Evolutionary conservation across 1,139 yeast species (phyloP).

Genomic region (Taphrina populina): DNA sequence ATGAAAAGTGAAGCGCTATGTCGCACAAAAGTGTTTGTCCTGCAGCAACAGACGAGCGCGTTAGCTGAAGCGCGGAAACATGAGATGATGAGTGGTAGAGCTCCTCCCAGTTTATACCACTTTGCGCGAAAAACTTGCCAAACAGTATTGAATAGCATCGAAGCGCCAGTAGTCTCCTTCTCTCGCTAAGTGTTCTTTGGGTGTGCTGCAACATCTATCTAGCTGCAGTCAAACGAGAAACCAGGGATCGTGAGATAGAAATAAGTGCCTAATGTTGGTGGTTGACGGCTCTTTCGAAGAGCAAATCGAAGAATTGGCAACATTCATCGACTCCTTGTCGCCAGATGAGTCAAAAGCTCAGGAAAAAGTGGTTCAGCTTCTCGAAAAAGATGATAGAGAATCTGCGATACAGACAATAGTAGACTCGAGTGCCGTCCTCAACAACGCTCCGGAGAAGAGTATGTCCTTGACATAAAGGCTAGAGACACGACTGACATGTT

Average conservation of each 20-base stretch:
- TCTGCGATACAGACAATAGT: constrained; percentile 41
- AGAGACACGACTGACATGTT: neutral
- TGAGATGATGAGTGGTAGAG: no score
- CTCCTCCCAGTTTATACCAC: neutral
- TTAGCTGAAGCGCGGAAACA: no score
- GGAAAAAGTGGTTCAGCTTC: constrained; percentile 10
- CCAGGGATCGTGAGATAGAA: no score
- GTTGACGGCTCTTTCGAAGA: constrained; percentile 47
- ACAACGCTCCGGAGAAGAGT: constrained; percentile 41
- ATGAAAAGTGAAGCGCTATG: no score
- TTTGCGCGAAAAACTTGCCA: constrained; percentile 14
- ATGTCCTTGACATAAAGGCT: constrained; percentile 44
- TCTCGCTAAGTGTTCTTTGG: no score
- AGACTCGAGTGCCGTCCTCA: constrained; percentile 38
- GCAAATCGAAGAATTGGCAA: constrained; percentile 45
- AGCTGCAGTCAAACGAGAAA: no score
- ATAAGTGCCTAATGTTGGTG: constrained; percentile 36
- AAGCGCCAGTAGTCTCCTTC: no score
- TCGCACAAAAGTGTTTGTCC: no score
- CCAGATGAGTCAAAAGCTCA: constrained; percentile 27
- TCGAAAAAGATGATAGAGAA: constrained; percentile 39
- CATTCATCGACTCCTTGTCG: constrained; percentile 46
- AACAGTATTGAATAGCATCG: no score
- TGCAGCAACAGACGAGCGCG: no score
- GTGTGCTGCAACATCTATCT: no score